Evolutionary conservation across 768 basidiomycete species (phyloP).

Genomic region (Tricholomella constricta): DNA sequence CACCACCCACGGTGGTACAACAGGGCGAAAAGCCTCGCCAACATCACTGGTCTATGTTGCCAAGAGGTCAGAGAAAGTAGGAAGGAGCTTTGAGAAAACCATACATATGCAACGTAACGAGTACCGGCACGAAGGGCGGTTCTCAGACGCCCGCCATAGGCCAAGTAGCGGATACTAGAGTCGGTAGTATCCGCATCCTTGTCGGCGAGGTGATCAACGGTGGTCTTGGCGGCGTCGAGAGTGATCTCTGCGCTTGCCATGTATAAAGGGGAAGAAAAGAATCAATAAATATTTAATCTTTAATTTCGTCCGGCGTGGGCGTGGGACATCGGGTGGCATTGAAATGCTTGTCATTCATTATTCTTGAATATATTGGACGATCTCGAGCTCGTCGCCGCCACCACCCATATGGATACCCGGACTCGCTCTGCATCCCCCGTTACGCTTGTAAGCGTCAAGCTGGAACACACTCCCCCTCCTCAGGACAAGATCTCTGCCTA

Average conservation of each 20-base stretch:
- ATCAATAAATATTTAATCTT: slow-evolving; percentile 3
- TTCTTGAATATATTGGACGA: slow-evolving; percentile 13
- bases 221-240: slow-evolving; percentile 44
- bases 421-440: slow-evolving; percentile 42
- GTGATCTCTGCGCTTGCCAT: slow-evolving; percentile 39
- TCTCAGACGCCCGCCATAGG: slow-evolving; percentile 76
- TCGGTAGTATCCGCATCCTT: slow-evolving; percentile 66
- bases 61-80: slow-evolving; percentile 13
- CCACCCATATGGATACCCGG: slow-evolving; percentile 42
- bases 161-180: slow-evolving; percentile 69
- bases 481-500: slow-evolving; percentile 89
- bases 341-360: slow-evolving; percentile 17
- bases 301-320: slow-evolving; percentile 10
- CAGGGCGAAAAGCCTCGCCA: slow-evolving; percentile 81
- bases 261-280: slow-evolving; percentile 8
- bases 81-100: slow-evolving; percentile 25
- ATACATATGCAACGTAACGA: slow-evolving; percentile 79
- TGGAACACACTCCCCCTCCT: slow-evolving; percentile 35
- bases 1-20: slow-evolving; percentile 72
- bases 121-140: slow-evolving; percentile 71
- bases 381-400: slow-evolving; percentile 20
- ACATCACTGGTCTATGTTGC: slow-evolving; percentile 69
- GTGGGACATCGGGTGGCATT: slow-evolving; percentile 7
- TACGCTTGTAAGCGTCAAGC: slow-evolving; percentile 26
- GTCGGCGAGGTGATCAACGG: slow-evolving; percentile 61